phyloP scores from a whole-genome alignment of 805 yeast species.

The Pichia insulana region DNA sequence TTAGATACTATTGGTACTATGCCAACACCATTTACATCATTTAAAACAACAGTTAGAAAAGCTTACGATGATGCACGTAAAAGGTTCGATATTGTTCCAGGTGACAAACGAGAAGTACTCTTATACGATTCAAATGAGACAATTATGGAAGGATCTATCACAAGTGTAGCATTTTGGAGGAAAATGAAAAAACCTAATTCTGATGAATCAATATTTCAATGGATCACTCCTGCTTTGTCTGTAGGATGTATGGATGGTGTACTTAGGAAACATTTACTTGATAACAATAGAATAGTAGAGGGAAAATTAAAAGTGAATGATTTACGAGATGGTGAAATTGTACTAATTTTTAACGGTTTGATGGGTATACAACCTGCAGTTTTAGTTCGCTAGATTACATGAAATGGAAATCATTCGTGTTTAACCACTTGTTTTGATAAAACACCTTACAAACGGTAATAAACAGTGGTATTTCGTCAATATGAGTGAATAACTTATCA shows the following conservation, averaged over 20 bases:
- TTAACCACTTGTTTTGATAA: no score
- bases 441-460: no score
- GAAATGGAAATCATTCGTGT: no score
- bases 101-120: constrained; percentile 48
- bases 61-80: constrained; percentile 56
- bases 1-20: constrained; percentile 45
- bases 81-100: constrained; percentile 32
- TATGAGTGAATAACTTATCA: no score
- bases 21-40: constrained; percentile 72
- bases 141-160: constrained; percentile 74
- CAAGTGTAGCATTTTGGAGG: constrained; percentile 63
- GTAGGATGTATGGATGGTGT: constrained; percentile 85
- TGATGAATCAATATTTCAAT: constrained; percentile 32
- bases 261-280: constrained; percentile 54
- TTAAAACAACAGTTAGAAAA: constrained; percentile 72
- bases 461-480: no score
- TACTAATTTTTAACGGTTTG: constrained; percentile 73
- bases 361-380: constrained; percentile 67
- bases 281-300: constrained; percentile 16
- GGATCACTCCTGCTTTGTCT: constrained; percentile 76
- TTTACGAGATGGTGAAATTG: constrained; percentile 56
- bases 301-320: constrained; percentile 32
- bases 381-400: no score
- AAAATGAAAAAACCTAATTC: constrained; percentile 21
- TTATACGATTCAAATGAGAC: constrained; percentile 51